Evolutionary conservation across 768 basidiomycete species (phyloP).

Genomic region (Boletales sp.): DNA sequence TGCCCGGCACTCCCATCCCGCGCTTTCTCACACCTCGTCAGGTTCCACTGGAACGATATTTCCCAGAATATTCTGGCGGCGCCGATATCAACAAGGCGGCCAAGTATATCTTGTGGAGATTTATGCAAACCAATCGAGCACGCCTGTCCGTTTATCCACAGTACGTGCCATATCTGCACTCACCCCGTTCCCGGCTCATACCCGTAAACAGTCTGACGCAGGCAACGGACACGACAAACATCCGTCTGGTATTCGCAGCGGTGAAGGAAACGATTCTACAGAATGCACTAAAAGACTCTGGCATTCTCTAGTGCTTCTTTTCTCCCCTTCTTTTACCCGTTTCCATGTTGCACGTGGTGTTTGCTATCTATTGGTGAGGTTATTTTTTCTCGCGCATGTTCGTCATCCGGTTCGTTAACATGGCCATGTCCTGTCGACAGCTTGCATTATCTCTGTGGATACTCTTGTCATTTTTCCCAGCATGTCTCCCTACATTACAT

Average conservation of each 20-base stretch:
- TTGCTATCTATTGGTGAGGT: conserved; percentile 28
- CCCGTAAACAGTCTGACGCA: conserved; percentile 60
- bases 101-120: conserved; percentile 92
- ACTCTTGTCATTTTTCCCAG: conserved; percentile 19
- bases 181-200: not conserved
- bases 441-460: conserved; percentile 32
- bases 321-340: not conserved
- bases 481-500: conserved; percentile 27
- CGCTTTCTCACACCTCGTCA: conserved; percentile 18
- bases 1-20: rapidly evolving
- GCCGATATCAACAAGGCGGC: conserved; percentile 91
- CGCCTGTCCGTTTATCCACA: conserved; percentile 88
- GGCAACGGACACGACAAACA: conserved; percentile 86
- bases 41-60: conserved; percentile 75
- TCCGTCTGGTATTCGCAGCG: conserved; percentile 77
- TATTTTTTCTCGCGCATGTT: not conserved
- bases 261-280: conserved; percentile 93
- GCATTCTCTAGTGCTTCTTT: conserved; percentile 54
- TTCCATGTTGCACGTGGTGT: conserved; percentile 7
- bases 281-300: conserved; percentile 82
- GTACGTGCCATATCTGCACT: conserved; percentile 39
- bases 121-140: conserved; percentile 88
- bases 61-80: conserved; percentile 87
- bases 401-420: not conserved
- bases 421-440: not conserved